Base-by-base conservation (phyloP, 768 basidiomycete species). In the Boletus sp. region DNA sequence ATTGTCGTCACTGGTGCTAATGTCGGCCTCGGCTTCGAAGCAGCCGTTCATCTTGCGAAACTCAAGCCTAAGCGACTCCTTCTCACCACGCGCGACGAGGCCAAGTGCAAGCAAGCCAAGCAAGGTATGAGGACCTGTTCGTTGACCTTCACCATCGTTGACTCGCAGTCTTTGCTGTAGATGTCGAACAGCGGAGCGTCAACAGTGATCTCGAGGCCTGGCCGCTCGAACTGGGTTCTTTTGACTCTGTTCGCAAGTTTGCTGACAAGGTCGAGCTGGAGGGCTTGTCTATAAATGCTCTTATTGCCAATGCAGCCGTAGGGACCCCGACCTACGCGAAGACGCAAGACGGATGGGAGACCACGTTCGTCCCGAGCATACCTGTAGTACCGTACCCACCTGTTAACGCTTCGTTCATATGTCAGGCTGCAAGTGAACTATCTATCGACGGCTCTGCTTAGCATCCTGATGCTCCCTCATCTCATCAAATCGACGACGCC, bases 281-380 rank as follows among this genome's bases (percentile, higher is more conserved):
- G 37, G 61, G 55, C 8, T 49, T 58, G n/a, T 55, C 66, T 12
- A 50, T 74, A 28, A 66, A 73, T 15, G 64, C 67, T 9, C 52
- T 77, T 14, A 61, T 76, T 28, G 68, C 65, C 32, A 74, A 72
- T 49, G 75, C 75, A 14, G 70, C 58, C 12, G 3, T 73, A 12
- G 41, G 46, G 5, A 49, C 56, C 1, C 12, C 8, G 12, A 63
- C 50, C 3, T 73, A 69, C 30, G 11, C 18, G 7, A 64, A 59
- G 57, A 76, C 75, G 3, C 46, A 52, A 33, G 76, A 76, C 46
- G 76, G 74, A 35, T 76, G 70, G 67, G 76, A 77, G 63, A 65
- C 62, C 33, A 69, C 62, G 76, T 76, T 35, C 32, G 74, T 57
- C n/a, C 29, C 50, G 15, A 41, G 28, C 12, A 36, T 28, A 9